These are phyloP conservation scores for Suaeda aralocaspica DNA, from an alignment of 148 eudicot genomes.

Conservation along the genomic window DNA sequence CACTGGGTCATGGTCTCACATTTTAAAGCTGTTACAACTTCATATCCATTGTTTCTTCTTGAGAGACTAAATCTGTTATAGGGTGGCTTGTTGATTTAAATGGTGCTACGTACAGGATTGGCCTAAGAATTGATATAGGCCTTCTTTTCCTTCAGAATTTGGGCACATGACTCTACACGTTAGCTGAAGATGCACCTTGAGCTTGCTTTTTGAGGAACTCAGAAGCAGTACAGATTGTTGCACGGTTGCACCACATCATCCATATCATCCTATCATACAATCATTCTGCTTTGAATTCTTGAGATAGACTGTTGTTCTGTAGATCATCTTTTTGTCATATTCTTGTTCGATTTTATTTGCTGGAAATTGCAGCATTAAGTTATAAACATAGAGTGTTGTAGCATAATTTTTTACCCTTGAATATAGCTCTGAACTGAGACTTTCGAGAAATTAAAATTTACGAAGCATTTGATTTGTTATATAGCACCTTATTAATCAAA, in stretches of 20 bases:
- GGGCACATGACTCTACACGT: background rate
- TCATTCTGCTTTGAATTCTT: background rate
- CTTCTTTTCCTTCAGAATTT: no score
- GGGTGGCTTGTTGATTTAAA: background rate
- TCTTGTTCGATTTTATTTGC: background rate
- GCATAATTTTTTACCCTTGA: background rate
- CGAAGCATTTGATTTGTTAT: no score
- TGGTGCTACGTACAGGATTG: background rate
- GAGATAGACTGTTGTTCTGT: background rate
- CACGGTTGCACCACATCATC: background rate
- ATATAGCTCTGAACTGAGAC: background rate
- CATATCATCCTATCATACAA: background rate
- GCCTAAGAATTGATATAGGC: conserved; percentile 4
- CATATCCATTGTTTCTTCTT: background rate
- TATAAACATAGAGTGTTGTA: background rate
- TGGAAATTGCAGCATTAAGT: background rate
- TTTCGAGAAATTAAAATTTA: no score
- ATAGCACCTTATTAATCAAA: no score
- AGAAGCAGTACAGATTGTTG: background rate
- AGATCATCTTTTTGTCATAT: background rate
- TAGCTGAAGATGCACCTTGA: background rate
- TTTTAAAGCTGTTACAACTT: background rate
- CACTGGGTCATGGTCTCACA: background rate
- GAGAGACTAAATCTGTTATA: conserved; percentile 13
- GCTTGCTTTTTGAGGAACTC: background rate